Evolutionary conservation across 768 basidiomycete genomes (phyloP).

Genomic region (Xerocomellus chrysenteron): DNA sequence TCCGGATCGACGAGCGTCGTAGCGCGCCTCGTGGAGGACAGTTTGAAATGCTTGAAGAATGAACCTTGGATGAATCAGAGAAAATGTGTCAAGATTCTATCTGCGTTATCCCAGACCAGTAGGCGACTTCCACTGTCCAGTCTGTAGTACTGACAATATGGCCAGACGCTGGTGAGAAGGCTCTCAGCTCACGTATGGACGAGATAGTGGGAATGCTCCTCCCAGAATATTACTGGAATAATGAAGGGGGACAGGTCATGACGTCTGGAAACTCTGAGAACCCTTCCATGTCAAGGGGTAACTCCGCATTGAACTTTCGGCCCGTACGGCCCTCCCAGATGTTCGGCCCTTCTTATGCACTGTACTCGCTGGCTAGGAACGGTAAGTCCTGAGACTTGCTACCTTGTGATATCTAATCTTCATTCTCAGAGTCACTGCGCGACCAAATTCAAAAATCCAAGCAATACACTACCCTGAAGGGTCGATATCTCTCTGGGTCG

Average conservation of each 20-base stretch:
- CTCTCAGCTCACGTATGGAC: background rate
- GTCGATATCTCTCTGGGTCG: background rate
- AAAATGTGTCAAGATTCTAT: background rate
- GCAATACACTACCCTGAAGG: background rate
- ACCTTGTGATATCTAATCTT: background rate
- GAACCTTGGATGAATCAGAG: background rate
- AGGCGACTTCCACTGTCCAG: background rate
- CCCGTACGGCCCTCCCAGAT: background rate
- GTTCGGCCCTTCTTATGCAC: background rate
- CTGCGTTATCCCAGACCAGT: background rate
- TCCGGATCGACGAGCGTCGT: background rate
- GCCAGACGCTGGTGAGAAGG: background rate
- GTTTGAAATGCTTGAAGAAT: background rate
- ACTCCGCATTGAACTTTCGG: too few species aligned
- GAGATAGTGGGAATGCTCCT: background rate
- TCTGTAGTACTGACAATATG: background rate
- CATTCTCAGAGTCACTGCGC: background rate
- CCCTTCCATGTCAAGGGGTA: too few species aligned
- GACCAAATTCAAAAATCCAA: background rate
- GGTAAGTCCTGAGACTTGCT: background rate
- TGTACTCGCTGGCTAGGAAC: background rate
- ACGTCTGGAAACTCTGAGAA: too few species aligned
- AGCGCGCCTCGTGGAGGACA: background rate
- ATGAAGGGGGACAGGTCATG: too few species aligned
- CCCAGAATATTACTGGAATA: background rate